A percentile compares a stretch with the other conserved stretches of the same genome.
Conservation (phyloP, 805 yeast species). For the Candida pseudofarinosa region DNA sequence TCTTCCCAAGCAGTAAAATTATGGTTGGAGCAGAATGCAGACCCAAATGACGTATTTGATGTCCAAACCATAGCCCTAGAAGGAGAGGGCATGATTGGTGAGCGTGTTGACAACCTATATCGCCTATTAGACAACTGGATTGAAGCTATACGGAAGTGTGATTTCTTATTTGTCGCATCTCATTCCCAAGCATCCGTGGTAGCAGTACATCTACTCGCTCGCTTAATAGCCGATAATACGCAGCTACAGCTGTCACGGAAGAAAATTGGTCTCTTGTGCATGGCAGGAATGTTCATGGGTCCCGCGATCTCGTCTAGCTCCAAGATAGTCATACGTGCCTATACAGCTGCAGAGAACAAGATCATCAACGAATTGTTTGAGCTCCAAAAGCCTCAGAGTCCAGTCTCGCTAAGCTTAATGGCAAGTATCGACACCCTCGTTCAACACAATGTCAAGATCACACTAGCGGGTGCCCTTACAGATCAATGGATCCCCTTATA, state of each 20-base stretch:
- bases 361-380: slow-evolving; percentile 35
- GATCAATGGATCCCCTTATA: slow-evolving; percentile 37
- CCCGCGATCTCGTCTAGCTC: slow-evolving; percentile 28
- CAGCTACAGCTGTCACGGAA: slow-evolving; percentile 8
- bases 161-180: slow-evolving; percentile 29
- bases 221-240: slow-evolving; percentile 11
- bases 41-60: slow-evolving; percentile 11
- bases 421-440: slow-evolving; percentile 18
- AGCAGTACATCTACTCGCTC: slow-evolving; percentile 24
- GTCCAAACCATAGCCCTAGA: slow-evolving; percentile 38
- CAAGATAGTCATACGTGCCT: slow-evolving; percentile 37
- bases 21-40: slow-evolving; percentile 19
- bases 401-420: slow-evolving; percentile 14
- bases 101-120: slow-evolving; percentile 22
- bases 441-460: slow-evolving; percentile 28
- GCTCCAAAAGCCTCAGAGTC: slow-evolving; percentile 19
- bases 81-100: slow-evolving; percentile 33
- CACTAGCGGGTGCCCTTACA: slow-evolving; percentile 28
- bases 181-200: slow-evolving; percentile 34
- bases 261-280: slow-evolving; percentile 30
- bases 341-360: slow-evolving; percentile 30
- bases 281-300: slow-evolving; percentile 33
- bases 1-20: slow-evolving; percentile 25
- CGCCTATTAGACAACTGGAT: slow-evolving; percentile 32
- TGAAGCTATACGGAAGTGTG: slow-evolving; percentile 21